Base-by-base conservation (phyloP, 1,139 yeast species). In the Geotrichum bryndzae region DNA sequence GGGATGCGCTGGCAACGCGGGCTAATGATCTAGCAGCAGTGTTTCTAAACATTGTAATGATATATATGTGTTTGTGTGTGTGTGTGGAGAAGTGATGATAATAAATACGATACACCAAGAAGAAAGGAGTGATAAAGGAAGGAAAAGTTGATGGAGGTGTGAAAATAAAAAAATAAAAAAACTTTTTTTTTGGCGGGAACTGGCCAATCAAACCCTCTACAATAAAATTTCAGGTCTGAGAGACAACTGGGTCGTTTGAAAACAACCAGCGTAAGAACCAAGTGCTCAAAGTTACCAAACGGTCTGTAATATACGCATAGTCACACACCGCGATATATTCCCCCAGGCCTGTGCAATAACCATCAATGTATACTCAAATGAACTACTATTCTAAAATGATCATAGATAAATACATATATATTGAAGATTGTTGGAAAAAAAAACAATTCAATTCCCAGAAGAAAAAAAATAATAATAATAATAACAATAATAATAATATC, bases 1-100 rank as follows among this genome's bases (percentile, higher is more conserved):
- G 18, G 25, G 48, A 22, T 2, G 56, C 33, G 15, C 56, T 25
- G 59, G 56, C 50, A 46, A 50, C 51, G 50, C 41, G 31, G 50
- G 45, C 58, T 25, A 35, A 53, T 46, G 58, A 46, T 46, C 53
- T 59, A 33, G 59, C 51, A 35, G 56, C 22, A 15, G 60, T 53
- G 31, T 51, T 45, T 61, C 64, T 58, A 31, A 61, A 48, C 64
- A 61, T 61, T 56, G 46, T 61, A 51, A 25, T n/a, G 18, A 27
- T 53, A 10, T 58, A 33, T 50, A 50, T 58, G 38, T 45, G 48
- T 13, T 18, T 29, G 29, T 15, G 18, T 54, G 29, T 18, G 18
- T 18, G 18, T 18, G 18, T 18, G 18, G 22, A 3, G 56, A 35
- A 4, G 25, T 29, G 48, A 10, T 51, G 35, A 29, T 11, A 48